Conservation (phyloP, 78 protist genomes). For the Polysphondylium violaceum region DNA sequence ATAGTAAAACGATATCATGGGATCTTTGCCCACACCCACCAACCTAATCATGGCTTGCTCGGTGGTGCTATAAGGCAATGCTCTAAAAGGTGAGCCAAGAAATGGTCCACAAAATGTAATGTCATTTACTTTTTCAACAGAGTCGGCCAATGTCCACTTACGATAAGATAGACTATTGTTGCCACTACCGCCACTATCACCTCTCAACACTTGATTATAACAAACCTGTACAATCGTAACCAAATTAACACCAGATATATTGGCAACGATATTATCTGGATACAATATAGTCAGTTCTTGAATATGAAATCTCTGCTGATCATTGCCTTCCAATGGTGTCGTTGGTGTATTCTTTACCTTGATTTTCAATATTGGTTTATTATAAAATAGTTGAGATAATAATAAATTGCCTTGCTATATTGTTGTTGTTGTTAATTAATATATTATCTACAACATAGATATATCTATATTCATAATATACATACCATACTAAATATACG, state of each 20-base stretch:
- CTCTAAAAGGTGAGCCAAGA: constrained; percentile 72
- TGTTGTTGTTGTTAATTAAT: neutral
- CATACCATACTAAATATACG: constrained; percentile 37
- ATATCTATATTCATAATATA: neutral
- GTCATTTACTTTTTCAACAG: constrained; percentile 43
- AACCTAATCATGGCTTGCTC: constrained; percentile 49
- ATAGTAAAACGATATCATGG: constrained; percentile 61
- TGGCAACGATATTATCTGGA: constrained; percentile 54
- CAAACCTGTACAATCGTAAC: constrained; percentile 34
- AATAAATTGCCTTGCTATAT: constrained; percentile 53
- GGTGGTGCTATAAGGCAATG: constrained; percentile 60
- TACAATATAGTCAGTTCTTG: constrained; percentile 46
- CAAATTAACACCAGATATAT: constrained; percentile 34
- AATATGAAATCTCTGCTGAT: neutral
- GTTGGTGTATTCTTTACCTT: constrained; percentile 41
- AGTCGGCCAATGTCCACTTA: constrained; percentile 38
- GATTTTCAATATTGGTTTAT: constrained; percentile 47
- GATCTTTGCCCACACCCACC: constrained; percentile 53
- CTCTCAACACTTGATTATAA: constrained; percentile 30
- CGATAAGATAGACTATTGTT: constrained; percentile 15
- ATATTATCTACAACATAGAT: neutral
- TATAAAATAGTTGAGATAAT: constrained; percentile 58
- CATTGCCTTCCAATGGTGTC: constrained; percentile 2
- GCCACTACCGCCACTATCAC: neutral
- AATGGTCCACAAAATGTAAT: constrained; percentile 57